Conservation (phyloP, 345 rosid genomes). For the Syzygium grande region DNA sequence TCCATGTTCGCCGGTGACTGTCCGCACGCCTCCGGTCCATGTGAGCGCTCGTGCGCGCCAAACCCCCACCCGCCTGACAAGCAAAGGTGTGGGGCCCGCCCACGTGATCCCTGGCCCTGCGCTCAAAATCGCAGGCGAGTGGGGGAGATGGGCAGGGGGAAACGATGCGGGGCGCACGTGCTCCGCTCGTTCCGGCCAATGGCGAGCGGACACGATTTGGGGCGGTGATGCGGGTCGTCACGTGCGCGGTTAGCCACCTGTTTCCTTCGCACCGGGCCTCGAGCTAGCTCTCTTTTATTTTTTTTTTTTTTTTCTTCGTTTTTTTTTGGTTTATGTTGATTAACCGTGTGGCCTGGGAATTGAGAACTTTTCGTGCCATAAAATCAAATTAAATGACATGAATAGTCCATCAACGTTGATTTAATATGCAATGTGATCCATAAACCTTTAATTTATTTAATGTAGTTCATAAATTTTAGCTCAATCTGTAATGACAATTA, state of each 20-base stretch:
- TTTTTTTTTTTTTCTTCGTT: neutral
- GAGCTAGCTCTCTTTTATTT: neutral
- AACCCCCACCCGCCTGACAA: constrained; percentile 6
- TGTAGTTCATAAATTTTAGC: neutral
- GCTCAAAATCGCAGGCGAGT: neutral
- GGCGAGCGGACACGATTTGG: neutral
- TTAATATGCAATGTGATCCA: rapidly evolving
- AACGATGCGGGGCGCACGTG: constrained; percentile 11
- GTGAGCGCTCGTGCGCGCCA: constrained; percentile 54
- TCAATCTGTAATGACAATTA: rapidly evolving
- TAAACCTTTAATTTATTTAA: neutral
- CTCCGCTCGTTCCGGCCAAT: neutral
- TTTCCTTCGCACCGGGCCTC: neutral
- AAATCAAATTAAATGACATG: too few species aligned
- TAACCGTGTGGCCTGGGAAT: neutral
- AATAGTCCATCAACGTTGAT: too few species aligned
- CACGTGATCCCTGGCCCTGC: constrained; percentile 21
- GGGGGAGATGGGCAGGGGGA: neutral
- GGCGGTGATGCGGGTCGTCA: neutral
- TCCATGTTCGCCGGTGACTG: constrained; percentile 6
- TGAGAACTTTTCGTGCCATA: too few species aligned
- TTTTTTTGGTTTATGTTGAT: neutral
- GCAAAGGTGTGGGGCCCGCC: constrained; percentile 25
- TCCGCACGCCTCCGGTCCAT: constrained; percentile 14
- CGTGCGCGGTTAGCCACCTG: neutral